Evolutionary conservation across 2,329 filamentous ascomycete species (phyloP).

Genomic region (Aspergillus versicolor): DNA sequence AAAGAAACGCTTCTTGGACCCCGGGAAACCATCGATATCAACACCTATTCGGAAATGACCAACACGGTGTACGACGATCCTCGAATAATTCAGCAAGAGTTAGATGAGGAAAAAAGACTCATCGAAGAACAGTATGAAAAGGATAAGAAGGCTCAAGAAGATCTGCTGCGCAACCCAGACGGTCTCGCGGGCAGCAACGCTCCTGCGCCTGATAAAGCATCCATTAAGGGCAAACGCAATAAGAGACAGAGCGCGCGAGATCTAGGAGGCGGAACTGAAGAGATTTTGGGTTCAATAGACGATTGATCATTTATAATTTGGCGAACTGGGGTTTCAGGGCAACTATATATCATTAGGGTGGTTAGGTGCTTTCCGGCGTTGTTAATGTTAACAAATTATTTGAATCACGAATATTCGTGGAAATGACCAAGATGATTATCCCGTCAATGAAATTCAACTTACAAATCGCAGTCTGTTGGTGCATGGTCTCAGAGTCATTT

Average conservation of each 20-base stretch:
- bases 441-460: neutral
- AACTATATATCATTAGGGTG: slow-evolving; percentile 1
- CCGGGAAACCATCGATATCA: slow-evolving; percentile 44
- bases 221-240: slow-evolving; percentile 30
- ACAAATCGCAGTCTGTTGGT: neutral
- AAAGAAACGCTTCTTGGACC: slow-evolving; percentile 51
- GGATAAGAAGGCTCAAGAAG: slow-evolving; percentile 45
- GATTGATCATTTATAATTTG: slow-evolving; percentile 20
- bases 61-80: slow-evolving; percentile 46
- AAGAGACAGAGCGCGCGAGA: slow-evolving; percentile 29
- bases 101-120: slow-evolving; percentile 46
- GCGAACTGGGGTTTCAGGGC: slow-evolving; percentile 1
- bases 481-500: neutral
- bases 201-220: slow-evolving; percentile 31
- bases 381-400: neutral
- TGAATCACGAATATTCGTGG: neutral
- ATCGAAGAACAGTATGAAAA: slow-evolving; percentile 49
- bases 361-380: slow-evolving; percentile 13
- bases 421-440: neutral
- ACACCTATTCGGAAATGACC: slow-evolving; percentile 47
- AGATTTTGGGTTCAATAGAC: slow-evolving; percentile 42
- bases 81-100: slow-evolving; percentile 38
- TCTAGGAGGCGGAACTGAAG: slow-evolving; percentile 38
- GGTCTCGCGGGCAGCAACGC: slow-evolving; percentile 29
- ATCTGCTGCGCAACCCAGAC: slow-evolving; percentile 43